Evolutionary conservation across 2,329 filamentous ascomycete species (phyloP).

Genomic region (Clarireedia sp.): DNA sequence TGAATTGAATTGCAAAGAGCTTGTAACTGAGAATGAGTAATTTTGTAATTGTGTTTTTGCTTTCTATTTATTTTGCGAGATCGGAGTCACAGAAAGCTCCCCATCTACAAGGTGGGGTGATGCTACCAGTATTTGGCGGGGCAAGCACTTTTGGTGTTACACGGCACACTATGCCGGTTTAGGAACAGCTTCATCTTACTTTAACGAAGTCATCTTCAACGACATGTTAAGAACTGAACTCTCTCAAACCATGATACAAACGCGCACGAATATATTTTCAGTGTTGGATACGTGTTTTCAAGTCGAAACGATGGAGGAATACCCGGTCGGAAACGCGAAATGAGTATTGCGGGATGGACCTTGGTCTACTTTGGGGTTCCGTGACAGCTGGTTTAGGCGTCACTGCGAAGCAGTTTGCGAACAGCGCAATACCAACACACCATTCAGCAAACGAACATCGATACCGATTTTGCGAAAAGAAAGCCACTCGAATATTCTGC

Average conservation of each 20-base stretch:
- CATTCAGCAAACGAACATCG: neutral
- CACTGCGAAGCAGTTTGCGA: neutral
- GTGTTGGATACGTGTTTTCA: neutral
- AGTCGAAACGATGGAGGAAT: constrained; percentile 12
- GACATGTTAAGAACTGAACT: constrained; percentile 22
- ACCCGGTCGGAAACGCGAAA: constrained; percentile 20
- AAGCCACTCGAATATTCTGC: neutral
- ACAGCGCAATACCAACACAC: neutral
- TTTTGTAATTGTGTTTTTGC: neutral
- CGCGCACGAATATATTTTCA: neutral
- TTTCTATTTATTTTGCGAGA: constrained; percentile 3
- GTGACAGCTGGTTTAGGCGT: neutral
- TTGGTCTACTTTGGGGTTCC: neutral
- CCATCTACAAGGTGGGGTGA: neutral
- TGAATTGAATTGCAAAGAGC: neutral
- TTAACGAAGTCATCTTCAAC: constrained; percentile 20
- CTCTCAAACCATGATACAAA: constrained; percentile 16
- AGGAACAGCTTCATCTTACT: neutral
- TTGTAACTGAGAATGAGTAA: neutral
- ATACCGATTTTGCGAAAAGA: too few species aligned
- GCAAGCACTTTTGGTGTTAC: neutral
- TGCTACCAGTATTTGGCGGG: neutral
- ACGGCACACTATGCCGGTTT: neutral
- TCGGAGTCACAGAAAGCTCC: constrained; percentile 1
- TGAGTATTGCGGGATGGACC: neutral